Evolutionary conservation across 2,329 filamentous ascomycete species (phyloP), one percentile per base, ranked within the genome.

Genomic region (Talaromyces pinophilus): DNA sequence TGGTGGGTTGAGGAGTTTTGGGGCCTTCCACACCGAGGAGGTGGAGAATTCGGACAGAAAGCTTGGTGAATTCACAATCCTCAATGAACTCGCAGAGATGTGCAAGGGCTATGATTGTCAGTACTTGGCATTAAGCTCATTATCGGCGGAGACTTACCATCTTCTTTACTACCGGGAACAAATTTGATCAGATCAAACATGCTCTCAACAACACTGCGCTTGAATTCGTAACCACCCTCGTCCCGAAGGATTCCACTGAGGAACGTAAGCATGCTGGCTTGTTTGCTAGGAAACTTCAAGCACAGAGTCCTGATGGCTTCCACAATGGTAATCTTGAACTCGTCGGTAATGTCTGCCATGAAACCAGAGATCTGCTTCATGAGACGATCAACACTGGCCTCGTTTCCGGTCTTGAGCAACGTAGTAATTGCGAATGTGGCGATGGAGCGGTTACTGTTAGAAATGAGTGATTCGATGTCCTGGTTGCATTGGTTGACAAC

Each of bases 261-360:
- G 87, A 99, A 99, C 61, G 92, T 88, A 62, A 99, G 88, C 93
- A 99, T 98, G 69, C 93, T 93, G 57, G 94, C 94, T 81, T 99
- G 95, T 83, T 99, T 99, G 82, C 88, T 93, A 40, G 95, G 95
- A 82, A 99, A 99, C 82, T 99, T 99, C 72, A 99, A 84, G 78
- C 94, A 98, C 48, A 99, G 83, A 3, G 95, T 98, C 68, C 95
- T 91, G 75, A 99, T 97, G 50, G 95, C 95, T 80, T 99, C 95
- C 52, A 99, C 94, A 74, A 99, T 97, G n/a, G 95, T 99, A 72
- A 99, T 97, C 85, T 98, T 99, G 85, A 99, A 99, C 80, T 99
- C 95, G 76, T 99, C 95, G 6, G 94, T 97, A 71, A 98, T 98
- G 80, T 98, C 95, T 4, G 93, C 92, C 95, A 99, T 98, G 83